Base-by-base conservation (phyloP, 2,329 filamentous ascomycete species). In the Aspergillus sp. region DNA sequence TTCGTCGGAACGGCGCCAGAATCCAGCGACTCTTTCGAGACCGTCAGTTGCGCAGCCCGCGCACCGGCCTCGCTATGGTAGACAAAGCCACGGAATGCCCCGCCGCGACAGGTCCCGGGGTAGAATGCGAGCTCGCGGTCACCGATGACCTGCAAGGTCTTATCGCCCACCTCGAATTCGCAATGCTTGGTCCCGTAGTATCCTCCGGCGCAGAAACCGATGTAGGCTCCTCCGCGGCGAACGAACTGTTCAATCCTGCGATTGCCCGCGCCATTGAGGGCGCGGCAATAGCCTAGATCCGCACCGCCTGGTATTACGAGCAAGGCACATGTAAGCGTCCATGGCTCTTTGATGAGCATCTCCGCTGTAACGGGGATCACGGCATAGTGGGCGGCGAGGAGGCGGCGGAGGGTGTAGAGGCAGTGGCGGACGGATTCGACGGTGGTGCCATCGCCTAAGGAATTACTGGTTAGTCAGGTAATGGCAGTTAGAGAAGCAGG, bases 281-380 rank as follows among this genome's bases (percentile, higher is more conserved):
- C 87, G 27, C 90, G 87, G 74, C 93, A 96, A 75, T 97, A 99
- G 50, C 90, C 91, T 52, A 96, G 81, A 70, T 99, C 95, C n/a
- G 91, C 93, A 33, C 95, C 95, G 21, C 95, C 95, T 1, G 95
- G 95, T 52, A 99, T 86, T 2, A 98, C 93, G 6, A 99, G 83
- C 9, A 98, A 83, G 0, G 92, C 91, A 72, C 93, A 98, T 2
- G 91, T 89, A 3, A 89, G 79, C 1, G 87, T 83, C 95, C 95
- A 99, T 12, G 95, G 95, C 73, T 99, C 95, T 64, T 93, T 92
- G 69, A 96, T 81, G 57, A 99, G 80, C 63, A 89, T 86, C 6
- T 88, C 82, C 57, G 92, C 89, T 27, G 85, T 88, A 61, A 98
- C 84, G 55, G 92, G 89, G 62, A 93, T 93, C 62, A 99, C 91